phyloP scores from a whole-genome alignment of 257 asterid genomes.

The Solanum peruvianum region DNA sequence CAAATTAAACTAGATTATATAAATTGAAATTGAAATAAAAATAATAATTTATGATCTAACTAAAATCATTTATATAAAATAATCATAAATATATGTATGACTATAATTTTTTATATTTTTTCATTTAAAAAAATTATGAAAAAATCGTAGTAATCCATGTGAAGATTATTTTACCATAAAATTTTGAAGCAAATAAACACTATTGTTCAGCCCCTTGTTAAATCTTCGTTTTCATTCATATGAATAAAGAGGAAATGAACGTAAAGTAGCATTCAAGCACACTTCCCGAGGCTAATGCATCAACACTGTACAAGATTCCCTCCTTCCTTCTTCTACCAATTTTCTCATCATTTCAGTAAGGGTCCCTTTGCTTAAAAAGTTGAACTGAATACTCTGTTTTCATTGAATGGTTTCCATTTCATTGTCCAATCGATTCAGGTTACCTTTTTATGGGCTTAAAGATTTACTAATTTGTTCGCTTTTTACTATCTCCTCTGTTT shows the following conservation, averaged over 20 bases:
- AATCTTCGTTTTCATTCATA: background rate
- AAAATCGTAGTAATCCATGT: background rate
- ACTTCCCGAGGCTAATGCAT: slow-evolving; percentile 20
- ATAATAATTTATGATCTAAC: background rate
- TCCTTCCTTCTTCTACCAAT: background rate
- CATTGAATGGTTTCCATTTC: background rate
- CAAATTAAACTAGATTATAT: too few species aligned
- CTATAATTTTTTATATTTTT: background rate
- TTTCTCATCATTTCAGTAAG: slow-evolving; percentile 7
- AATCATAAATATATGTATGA: background rate
- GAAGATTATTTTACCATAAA: background rate
- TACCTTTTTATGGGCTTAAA: slow-evolving; percentile 1
- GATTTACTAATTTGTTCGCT: background rate
- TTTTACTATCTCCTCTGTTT: slow-evolving; percentile 6
- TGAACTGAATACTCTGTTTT: slow-evolving; percentile 17
- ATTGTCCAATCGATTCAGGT: slow-evolving; percentile 19
- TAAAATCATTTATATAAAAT: background rate
- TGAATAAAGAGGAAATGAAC: slow-evolving; percentile 1
- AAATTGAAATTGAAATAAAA: too few species aligned
- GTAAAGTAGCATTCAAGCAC: slow-evolving; percentile 25
- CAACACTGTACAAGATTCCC: slow-evolving; percentile 15
- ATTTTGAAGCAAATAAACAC: background rate
- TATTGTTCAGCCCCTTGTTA: background rate
- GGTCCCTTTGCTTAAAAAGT: slow-evolving; percentile 9
- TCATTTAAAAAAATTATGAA: background rate